A percentile compares a stretch with the other conserved stretches of the same genome.
Evolutionary conservation across 768 basidiomycete genomes (phyloP).

Genomic region (Postia placenta): DNA sequence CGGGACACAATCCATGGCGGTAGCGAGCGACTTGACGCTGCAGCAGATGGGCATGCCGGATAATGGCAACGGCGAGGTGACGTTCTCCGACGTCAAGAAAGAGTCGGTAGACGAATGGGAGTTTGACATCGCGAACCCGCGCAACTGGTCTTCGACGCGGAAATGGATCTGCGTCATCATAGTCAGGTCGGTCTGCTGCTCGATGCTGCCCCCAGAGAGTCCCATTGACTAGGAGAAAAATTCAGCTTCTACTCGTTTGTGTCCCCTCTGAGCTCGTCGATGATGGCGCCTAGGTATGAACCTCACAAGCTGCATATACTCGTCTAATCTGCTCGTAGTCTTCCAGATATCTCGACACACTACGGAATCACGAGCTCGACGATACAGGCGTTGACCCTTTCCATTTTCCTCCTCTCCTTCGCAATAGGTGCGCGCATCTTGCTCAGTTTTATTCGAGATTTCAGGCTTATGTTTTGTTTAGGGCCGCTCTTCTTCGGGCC

Average conservation of each 20-base stretch:
- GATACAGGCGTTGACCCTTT: slow-evolving; percentile 48
- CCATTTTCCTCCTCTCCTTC: slow-evolving; percentile 58
- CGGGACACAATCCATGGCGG: too few species aligned
- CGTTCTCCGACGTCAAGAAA: too few species aligned
- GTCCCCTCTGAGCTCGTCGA: slow-evolving; percentile 43
- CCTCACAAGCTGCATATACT: neutral
- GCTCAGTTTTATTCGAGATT: too few species aligned
- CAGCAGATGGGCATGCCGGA: too few species aligned
- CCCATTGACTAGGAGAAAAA: slow-evolving; percentile 25
- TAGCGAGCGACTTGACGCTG: too few species aligned
- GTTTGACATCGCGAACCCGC: slow-evolving; percentile 50
- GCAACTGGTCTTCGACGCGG: slow-evolving; percentile 53
- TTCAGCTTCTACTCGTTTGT: slow-evolving; percentile 57
- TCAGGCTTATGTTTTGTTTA: too few species aligned
- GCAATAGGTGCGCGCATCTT: slow-evolving; percentile 38
- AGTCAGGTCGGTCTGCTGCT: slow-evolving; percentile 8
- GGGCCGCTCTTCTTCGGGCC: slow-evolving; percentile 59
- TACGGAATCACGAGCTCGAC: slow-evolving; percentile 51
- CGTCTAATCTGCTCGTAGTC: slow-evolving; percentile 21
- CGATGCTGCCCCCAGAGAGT: slow-evolving; percentile 28
- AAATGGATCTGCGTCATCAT: slow-evolving; percentile 62
- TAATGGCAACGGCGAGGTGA: too few species aligned
- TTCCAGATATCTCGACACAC: slow-evolving; percentile 46
- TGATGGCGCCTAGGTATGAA: slow-evolving; percentile 51
- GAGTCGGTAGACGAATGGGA: too few species aligned